Base-by-base conservation (phyloP, 78 protist genomes). In the Polysphondylium violaceum region DNA sequence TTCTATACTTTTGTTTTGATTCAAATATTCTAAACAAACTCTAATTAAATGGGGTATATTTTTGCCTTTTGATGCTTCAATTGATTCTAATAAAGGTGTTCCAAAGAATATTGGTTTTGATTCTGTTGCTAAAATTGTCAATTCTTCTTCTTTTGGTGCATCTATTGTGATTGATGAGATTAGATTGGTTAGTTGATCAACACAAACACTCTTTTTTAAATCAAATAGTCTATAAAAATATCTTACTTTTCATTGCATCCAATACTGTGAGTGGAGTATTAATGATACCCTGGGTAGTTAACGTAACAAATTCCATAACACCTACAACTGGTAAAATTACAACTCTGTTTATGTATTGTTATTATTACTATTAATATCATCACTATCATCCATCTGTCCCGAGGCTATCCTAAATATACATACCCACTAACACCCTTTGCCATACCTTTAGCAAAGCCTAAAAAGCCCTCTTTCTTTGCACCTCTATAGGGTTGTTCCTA, bases 301-400 rank as follows among this genome's bases (percentile, higher is more conserved):
- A 25, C 3, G 79, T 58, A 14, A 83, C 71, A 14, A 83, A 69
- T 14, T 83, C 91, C 1, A 53, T 36, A 17, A 83, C 64, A 14
- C 91, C 91, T 0, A 83, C 91, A 53, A 72, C 91, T 17, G 91
- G 91, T 59, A 83, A 35, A 17, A 83, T 21, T 5, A 83, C 91
- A 9, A 58, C 79, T 27, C 88, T 65, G 21, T 17, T 21, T 56
- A 17, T 4, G 11, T 19, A 14, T 47, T 47, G 7, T 60, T 31
- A 60, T 1, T 0, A 31, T 31, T 31, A 60, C 19, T 31, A 11
- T 23, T 31, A 60, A 27, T 9, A 59, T n/a, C n/a, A n/a, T n/a
- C n/a, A n/a, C n/a, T n/a, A n/a, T n/a, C n/a, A n/a, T n/a, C n/a
- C n/a, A n/a, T n/a, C n/a, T n/a, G n/a, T n/a, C n/a, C n/a, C n/a